A percentile compares a stretch with the other conserved stretches of the same genome.
phyloP scores from a whole-genome alignment of 345 rosid species.

The Lumnitzera littorea region DNA sequence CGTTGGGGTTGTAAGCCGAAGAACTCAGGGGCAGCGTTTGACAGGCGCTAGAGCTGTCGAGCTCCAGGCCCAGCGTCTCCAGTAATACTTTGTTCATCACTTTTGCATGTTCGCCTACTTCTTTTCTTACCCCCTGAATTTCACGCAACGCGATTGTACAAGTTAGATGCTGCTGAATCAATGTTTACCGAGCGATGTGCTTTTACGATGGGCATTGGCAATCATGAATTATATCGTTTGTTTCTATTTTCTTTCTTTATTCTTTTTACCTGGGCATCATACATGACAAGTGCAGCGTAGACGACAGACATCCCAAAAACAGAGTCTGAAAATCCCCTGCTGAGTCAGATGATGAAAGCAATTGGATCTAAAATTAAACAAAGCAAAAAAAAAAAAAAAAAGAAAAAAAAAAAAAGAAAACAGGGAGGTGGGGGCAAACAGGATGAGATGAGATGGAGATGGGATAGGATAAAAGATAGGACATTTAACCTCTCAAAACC shows the following conservation, averaged over 20 bases:
- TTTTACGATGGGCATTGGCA: neutral
- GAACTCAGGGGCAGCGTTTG: neutral
- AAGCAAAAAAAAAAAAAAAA: neutral
- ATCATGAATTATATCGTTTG: too few relatives aligned
- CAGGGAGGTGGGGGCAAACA: neutral
- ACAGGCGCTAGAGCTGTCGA: conserved; percentile 19
- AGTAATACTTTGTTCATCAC: conserved; percentile 39
- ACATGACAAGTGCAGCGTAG: conserved; percentile 83
- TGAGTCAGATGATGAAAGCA: too few relatives aligned
- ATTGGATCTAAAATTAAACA: neutral
- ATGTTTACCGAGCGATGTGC: too few relatives aligned
- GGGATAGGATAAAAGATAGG: neutral
- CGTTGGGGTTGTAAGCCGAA: neutral
- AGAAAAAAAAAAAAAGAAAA: neutral
- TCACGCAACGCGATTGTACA: too few relatives aligned
- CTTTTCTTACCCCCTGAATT: conserved; percentile 83
- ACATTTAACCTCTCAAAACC: conserved; percentile 66
- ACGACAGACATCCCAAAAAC: conserved; percentile 68
- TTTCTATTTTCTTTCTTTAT: too few relatives aligned
- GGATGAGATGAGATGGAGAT: too few relatives aligned
- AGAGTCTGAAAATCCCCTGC: conserved; percentile 85
- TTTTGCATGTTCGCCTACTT: conserved; percentile 84
- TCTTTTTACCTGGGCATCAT: conserved; percentile 68
- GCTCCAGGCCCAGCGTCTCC: conserved; percentile 8
- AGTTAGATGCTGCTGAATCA: neutral